A percentile compares a stretch with the other conserved stretches of the same genome.
Conservation (phyloP, 768 basidiomycete species). For the Xanthoconium stramineum region DNA sequence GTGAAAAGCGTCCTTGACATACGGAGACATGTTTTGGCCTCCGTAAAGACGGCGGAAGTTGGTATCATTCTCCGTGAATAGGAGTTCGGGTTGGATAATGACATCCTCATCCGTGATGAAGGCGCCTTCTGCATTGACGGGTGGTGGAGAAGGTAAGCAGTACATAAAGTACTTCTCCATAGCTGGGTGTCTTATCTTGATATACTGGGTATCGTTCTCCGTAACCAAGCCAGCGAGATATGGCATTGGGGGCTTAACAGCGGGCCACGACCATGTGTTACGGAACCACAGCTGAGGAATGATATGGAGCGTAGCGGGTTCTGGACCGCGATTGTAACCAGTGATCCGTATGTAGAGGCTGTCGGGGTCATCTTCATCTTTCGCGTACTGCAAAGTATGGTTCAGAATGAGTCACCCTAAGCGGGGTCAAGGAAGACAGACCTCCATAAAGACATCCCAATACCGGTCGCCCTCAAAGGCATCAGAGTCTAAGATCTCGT, state of each 20-base stretch:
- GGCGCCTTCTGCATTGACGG: conserved; percentile 70
- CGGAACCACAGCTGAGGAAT: conserved; percentile 97
- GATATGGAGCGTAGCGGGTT: conserved; percentile 89
- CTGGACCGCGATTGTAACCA: conserved; percentile 93
- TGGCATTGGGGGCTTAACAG: conserved; percentile 64
- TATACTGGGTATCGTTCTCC: conserved; percentile 50
- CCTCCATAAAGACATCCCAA: conserved; percentile 99
- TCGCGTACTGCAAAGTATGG: conserved; percentile 72
- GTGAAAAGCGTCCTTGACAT: conserved; percentile 97
- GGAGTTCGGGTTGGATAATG: conserved; percentile 63
- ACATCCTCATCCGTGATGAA: conserved; percentile 65
- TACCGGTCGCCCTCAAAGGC: conserved; percentile 90
- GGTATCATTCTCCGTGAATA: conserved; percentile 98
- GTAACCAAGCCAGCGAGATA: conserved; percentile 50
- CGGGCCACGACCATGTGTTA: conserved; percentile 97
- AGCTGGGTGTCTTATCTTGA: conserved; percentile 70
- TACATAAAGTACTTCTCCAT: conserved; percentile 80
- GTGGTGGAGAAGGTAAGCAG: conserved; percentile 89
- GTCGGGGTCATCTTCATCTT: conserved; percentile 90
- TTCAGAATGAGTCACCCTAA: background rate
- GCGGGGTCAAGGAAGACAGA: conserved; percentile 34
- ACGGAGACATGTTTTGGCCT: conserved; percentile 76
- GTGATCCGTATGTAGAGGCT: conserved; percentile 92
- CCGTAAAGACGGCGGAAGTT: conserved; percentile 91
- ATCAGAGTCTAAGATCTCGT: conserved; percentile 90